phyloP scores from a whole-genome alignment of 1,284 basidiomycete species.

The Tremellales sp. region DNA sequence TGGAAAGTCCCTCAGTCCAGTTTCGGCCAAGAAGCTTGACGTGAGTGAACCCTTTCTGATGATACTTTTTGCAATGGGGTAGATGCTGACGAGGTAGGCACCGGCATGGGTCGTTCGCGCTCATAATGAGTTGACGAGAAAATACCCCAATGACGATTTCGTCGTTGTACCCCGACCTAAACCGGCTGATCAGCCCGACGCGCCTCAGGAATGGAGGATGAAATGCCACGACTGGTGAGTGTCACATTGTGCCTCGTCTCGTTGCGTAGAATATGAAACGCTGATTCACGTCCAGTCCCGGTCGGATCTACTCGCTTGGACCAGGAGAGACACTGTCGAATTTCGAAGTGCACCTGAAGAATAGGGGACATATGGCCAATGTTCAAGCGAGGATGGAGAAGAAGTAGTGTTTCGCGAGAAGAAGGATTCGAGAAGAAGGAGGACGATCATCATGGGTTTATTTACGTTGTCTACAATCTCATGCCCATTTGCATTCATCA shows the following conservation, averaged over 20 bases:
- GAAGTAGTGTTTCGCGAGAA: neutral
- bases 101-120: conserved; percentile 69
- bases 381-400: conserved; percentile 38
- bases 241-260: neutral
- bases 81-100: conserved; percentile 41
- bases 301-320: conserved; percentile 84
- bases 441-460: too few species aligned
- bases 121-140: conserved; percentile 61
- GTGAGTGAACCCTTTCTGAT: too few species aligned
- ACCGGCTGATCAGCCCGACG: conserved; percentile 51
- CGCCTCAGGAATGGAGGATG: conserved; percentile 77
- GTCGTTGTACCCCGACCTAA: conserved; percentile 62
- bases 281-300: conserved; percentile 23
- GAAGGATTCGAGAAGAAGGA: too few species aligned
- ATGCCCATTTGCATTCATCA: too few species aligned
- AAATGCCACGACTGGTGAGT: conserved; percentile 80
- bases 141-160: conserved; percentile 79
- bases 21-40: too few species aligned
- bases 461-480: too few species aligned
- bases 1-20: too few species aligned
- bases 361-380: conserved; percentile 63
- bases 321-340: conserved; percentile 84
- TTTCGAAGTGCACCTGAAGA: conserved; percentile 87
- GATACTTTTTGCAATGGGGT: neutral
- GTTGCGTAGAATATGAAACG: neutral